Conservation (phyloP, 805 yeast species). For the Millerozyma acaciae region DNA sequence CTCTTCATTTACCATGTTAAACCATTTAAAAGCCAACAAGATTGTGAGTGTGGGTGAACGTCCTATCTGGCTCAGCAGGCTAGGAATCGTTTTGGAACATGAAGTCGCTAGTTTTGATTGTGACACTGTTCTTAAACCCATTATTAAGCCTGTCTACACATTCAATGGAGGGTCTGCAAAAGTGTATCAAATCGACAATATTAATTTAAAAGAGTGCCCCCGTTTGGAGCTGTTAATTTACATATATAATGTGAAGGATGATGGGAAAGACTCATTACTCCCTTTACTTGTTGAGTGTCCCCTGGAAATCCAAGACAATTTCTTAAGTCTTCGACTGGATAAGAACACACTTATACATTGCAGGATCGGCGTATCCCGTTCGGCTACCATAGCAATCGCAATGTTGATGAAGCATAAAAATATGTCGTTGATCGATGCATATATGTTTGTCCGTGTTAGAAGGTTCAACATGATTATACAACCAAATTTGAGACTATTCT, state of each 20-base stretch:
- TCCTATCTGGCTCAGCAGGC: conserved; percentile 28
- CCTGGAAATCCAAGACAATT: conserved; percentile 23
- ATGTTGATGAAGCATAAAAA: conserved; percentile 81
- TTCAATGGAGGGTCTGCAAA: conserved; percentile 15
- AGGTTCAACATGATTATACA: conserved; percentile 90
- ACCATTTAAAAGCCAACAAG: conserved; percentile 19
- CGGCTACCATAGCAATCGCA: conserved; percentile 94
- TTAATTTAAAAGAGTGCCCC: conserved; percentile 9
- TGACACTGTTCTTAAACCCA: not conserved
- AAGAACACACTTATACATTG: conserved; percentile 71
- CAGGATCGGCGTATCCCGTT: conserved; percentile 91
- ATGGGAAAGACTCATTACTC: conserved; percentile 33
- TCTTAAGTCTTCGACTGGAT: too few species aligned
- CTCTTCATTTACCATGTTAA: conserved; percentile 24
- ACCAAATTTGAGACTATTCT: conserved; percentile 88
- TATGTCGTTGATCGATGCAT: conserved; percentile 71
- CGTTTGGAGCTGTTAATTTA: conserved; percentile 17
- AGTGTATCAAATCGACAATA: conserved; percentile 16
- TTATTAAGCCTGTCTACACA: conserved; percentile 14
- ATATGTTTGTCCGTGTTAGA: conserved; percentile 80
- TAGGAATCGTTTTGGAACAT: conserved; percentile 13
- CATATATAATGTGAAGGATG: conserved; percentile 34
- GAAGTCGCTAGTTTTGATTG: conserved; percentile 4
- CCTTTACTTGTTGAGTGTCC: conserved; percentile 29
- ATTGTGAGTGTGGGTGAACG: conserved; percentile 34